Percentiles rank a stretch among this genome's conserved stretches.
Conservation (phyloP, 73 alveolate genomes). For the Blepharisma stoltei region DNA sequence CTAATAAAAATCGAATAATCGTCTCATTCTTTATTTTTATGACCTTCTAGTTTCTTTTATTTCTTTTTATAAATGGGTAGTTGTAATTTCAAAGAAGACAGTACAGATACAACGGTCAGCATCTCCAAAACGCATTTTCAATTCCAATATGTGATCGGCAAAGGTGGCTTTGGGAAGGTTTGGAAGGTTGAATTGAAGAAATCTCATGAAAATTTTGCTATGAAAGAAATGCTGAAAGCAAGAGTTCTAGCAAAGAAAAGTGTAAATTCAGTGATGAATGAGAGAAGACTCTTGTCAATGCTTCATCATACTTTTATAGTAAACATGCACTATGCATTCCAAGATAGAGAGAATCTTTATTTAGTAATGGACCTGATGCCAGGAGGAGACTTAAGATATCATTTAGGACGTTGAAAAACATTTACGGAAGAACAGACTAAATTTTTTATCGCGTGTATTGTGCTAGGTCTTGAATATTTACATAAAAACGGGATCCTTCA, state of each 20-base stretch:
- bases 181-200: conserved; percentile 67
- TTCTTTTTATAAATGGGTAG: conserved; percentile 22
- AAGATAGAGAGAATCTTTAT: conserved; percentile 81
- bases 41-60: not conserved
- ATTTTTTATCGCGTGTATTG: conserved; percentile 66
- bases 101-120: conserved; percentile 11
- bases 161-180: conserved; percentile 76
- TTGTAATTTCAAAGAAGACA: conserved; percentile 28
- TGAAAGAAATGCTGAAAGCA: not conserved
- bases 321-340: conserved; percentile 89
- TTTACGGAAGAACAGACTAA: conserved; percentile 56
- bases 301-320: conserved; percentile 69
- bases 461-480: conserved; percentile 71
- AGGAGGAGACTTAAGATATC: conserved; percentile 83
- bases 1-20: too few relatives aligned
- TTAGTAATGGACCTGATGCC: conserved; percentile 86
- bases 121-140: conserved; percentile 34
- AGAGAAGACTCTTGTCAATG: conserved; percentile 71
- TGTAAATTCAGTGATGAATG: conserved; percentile 86
- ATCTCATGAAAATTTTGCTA: not conserved
- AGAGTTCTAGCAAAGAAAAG: conserved; percentile 75
- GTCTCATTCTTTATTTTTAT: not conserved
- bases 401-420: conserved; percentile 24
- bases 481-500: conserved; percentile 82
- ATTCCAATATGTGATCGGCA: conserved; percentile 57